Evolutionary conservation across 129 eudicot genomes (phyloP).

Genomic region (Centella asiatica): DNA sequence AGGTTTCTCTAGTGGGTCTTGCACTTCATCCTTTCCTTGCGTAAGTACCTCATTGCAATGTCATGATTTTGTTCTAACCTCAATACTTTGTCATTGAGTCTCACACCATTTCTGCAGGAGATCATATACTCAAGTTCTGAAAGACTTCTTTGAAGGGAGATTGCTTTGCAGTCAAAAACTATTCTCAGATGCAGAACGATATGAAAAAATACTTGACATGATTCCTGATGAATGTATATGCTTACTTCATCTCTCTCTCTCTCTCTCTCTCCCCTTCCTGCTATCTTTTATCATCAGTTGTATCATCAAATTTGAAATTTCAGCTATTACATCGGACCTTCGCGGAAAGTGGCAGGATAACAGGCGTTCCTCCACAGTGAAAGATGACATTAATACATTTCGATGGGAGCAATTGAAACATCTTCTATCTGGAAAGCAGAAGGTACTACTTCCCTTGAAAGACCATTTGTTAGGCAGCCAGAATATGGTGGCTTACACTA

Average conservation of each 20-base stretch:
- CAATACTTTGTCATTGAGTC: background rate
- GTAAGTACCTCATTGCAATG: conserved; percentile 1
- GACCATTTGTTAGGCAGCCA: background rate
- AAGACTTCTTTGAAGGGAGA: conserved; percentile 58
- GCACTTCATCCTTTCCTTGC: conserved; percentile 18
- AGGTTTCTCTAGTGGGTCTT: conserved; percentile 11
- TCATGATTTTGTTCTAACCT: background rate
- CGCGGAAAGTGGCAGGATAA: conserved; percentile 74
- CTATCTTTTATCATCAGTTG: background rate
- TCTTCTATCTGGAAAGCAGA: conserved; percentile 60
- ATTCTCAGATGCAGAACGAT: conserved; percentile 65
- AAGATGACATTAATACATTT: conserved; percentile 51
- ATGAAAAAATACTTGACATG: conserved; percentile 75
- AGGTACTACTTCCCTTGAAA: conserved; percentile 33
- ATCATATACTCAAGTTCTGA: conserved; percentile 60
- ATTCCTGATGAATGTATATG: conserved; percentile 80
- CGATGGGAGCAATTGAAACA: conserved; percentile 83
- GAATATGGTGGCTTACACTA: conserved; percentile 1
- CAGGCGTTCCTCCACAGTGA: conserved; percentile 40
- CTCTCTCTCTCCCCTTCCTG: background rate
- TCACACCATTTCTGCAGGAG: conserved; percentile 53
- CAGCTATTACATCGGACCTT: conserved; percentile 67
- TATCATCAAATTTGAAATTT: conserved; percentile 12
- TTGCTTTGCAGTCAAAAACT: conserved; percentile 57
- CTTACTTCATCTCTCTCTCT: background rate